Percentiles rank a stretch among this genome's conserved stretches.
These are phyloP conservation scores for Solanum bukasovii DNA, from an alignment of 257 asterid species.

Conservation along the genomic window DNA sequence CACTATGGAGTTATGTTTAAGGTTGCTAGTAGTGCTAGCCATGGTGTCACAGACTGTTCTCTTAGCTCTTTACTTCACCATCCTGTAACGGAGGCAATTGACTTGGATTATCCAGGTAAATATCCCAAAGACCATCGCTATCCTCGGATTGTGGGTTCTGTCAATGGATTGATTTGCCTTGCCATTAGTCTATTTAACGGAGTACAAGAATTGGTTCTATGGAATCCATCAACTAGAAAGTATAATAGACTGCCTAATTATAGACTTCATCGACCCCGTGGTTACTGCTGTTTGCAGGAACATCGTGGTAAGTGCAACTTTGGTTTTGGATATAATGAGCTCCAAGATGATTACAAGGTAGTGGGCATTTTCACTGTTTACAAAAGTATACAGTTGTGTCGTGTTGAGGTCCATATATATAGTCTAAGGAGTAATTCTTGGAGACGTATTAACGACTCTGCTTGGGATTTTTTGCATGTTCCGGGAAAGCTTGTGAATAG, in stretches of 20 bases:
- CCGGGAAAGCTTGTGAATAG: background rate
- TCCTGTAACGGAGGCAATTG: background rate
- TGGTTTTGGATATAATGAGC: conserved; percentile 43
- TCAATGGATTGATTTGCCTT: background rate
- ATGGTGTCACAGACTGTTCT: background rate
- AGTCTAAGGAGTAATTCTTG: background rate
- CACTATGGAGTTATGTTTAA: background rate
- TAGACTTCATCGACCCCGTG: background rate
- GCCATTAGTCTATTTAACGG: conserved; percentile 17
- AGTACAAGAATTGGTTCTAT: conserved; percentile 18
- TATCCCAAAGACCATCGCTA: background rate
- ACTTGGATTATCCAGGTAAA: background rate
- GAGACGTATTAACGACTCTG: background rate
- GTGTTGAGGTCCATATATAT: background rate
- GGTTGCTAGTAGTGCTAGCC: background rate
- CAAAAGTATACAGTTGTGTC: background rate
- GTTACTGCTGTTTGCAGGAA: background rate
- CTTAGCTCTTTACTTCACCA: background rate
- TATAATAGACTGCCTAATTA: conserved; percentile 27
- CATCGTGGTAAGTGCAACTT: background rate
- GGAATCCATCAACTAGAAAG: conserved; percentile 37
- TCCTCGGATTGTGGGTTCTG: background rate
- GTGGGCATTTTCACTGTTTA: background rate
- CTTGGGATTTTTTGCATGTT: background rate
- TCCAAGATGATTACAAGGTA: conserved; percentile 28